These are phyloP conservation scores for Aureobasidium sp. DNA, from an alignment of 2,329 filamentous ascomycete species.

Conservation along the genomic window DNA sequence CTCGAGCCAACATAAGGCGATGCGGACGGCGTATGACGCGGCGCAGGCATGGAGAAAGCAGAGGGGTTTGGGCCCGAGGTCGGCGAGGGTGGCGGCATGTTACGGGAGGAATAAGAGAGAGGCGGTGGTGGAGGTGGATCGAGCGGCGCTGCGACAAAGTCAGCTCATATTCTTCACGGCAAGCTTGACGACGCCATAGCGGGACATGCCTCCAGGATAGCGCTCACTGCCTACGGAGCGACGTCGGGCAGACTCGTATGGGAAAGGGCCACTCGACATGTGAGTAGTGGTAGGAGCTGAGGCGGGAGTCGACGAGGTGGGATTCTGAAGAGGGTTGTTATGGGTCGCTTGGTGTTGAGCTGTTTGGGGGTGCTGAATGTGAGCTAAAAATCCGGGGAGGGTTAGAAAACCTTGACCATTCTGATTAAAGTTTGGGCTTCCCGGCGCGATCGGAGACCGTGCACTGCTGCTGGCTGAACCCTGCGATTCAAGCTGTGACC, in stretches of 20 bases:
- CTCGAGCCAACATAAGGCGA: conserved; percentile 43
- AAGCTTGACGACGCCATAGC: neutral
- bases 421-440: conserved; percentile 1
- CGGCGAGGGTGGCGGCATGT: conserved; percentile 46
- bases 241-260: conserved; percentile 37
- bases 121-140: conserved; percentile 29
- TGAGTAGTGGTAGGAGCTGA: conserved; percentile 25
- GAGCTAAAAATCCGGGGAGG: neutral
- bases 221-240: conserved; percentile 34
- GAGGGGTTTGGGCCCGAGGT: conserved; percentile 35
- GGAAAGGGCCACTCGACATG: conserved; percentile 28
- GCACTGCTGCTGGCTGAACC: conserved; percentile 13
- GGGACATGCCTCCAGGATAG: conserved; percentile 11
- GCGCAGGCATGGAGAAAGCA: conserved; percentile 30
- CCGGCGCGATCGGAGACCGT: conserved; percentile 1
- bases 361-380: conserved; percentile 16
- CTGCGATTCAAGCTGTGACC: neutral
- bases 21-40: conserved; percentile 39
- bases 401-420: neutral
- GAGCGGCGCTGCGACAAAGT: conserved; percentile 21
- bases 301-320: conserved; percentile 20
- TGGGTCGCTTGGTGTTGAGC: conserved; percentile 2
- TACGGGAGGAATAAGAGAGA: conserved; percentile 36
- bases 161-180: conserved; percentile 5
- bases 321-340: conserved; percentile 17